A percentile compares a stretch with the other conserved stretches of the same genome.
phyloP scores from a whole-genome alignment of 495 filamentous ascomycete genomes.

The Trichoderma orchidacearum region DNA sequence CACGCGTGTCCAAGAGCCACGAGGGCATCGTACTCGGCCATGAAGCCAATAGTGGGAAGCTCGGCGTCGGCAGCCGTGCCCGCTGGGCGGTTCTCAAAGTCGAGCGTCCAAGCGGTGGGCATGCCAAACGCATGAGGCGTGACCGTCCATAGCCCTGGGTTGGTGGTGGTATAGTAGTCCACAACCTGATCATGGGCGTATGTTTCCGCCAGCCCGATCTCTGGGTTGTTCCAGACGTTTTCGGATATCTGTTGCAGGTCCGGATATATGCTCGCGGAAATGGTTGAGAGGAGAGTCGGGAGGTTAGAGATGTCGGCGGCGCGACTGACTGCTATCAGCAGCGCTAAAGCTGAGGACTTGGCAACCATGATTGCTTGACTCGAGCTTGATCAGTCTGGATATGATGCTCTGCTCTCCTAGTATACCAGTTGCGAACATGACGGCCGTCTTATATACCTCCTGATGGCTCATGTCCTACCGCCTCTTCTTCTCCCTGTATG shows the following conservation, averaged over 20 bases:
- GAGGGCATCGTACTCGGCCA: constrained; percentile 32
- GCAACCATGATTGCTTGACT: too few species aligned
- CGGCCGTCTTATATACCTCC: too few species aligned
- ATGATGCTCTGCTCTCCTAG: too few species aligned
- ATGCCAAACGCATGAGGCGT: constrained; percentile 27
- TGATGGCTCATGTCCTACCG: too few species aligned
- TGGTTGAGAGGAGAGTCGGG: constrained; percentile 5
- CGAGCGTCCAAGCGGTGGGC: constrained; percentile 25
- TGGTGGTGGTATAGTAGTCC: constrained; percentile 24
- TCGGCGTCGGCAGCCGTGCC: constrained; percentile 24
- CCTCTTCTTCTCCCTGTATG: too few species aligned
- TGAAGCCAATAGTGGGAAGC: constrained; percentile 25
- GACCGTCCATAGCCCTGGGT: constrained; percentile 25
- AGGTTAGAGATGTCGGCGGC: background rate
- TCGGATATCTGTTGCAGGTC: constrained; percentile 9
- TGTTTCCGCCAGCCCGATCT: constrained; percentile 29
- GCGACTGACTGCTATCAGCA: background rate
- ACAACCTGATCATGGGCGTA: constrained; percentile 31
- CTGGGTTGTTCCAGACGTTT: constrained; percentile 30
- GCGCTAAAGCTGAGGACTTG: too few species aligned
- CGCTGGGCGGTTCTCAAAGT: constrained; percentile 17
- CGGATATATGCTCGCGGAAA: constrained; percentile 8
- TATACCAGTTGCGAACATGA: too few species aligned
- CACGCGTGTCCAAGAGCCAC: constrained; percentile 33
- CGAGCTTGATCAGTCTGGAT: too few species aligned